Percentiles rank a stretch among this genome's conserved stretches.
These are phyloP conservation scores for Penicillium glabrum DNA, from an alignment of 2,329 filamentous ascomycete genomes.

Conservation along the genomic window DNA sequence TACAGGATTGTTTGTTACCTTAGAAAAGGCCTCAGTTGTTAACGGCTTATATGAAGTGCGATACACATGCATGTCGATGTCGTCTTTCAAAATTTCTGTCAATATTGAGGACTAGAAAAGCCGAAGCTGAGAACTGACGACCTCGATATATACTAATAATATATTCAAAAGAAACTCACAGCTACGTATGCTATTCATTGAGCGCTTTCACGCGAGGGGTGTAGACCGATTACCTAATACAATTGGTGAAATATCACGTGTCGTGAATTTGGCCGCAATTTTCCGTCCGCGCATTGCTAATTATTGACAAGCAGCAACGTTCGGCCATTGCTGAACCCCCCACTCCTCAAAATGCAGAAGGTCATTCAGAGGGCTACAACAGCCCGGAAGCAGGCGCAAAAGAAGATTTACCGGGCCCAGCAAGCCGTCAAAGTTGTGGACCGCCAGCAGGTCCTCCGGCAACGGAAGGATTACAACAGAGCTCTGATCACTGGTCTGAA, in stretches of 20 bases:
- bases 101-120: neutral
- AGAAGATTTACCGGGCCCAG: constrained; percentile 46
- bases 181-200: neutral
- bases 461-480: constrained; percentile 32
- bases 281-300: constrained; percentile 21
- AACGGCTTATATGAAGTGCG: no score
- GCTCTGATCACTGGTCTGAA: constrained; percentile 41
- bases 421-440: constrained; percentile 42
- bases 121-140: neutral
- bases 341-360: constrained; percentile 62
- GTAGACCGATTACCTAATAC: neutral
- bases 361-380: constrained; percentile 65
- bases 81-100: no score
- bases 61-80: no score
- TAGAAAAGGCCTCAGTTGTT: no score
- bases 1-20: no score
- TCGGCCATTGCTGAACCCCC: constrained; percentile 33
- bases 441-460: constrained; percentile 29
- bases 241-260: constrained; percentile 14
- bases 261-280: constrained; percentile 23
- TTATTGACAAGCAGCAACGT: constrained; percentile 18
- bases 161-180: neutral
- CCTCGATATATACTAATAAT: neutral
- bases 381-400: constrained; percentile 63
- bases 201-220: neutral